A percentile compares a stretch with the other conserved stretches of the same genome.
These are phyloP conservation scores for Parachlorella kessleri DNA, from an alignment of 139 green algal genomes.

Conservation along the genomic window DNA sequence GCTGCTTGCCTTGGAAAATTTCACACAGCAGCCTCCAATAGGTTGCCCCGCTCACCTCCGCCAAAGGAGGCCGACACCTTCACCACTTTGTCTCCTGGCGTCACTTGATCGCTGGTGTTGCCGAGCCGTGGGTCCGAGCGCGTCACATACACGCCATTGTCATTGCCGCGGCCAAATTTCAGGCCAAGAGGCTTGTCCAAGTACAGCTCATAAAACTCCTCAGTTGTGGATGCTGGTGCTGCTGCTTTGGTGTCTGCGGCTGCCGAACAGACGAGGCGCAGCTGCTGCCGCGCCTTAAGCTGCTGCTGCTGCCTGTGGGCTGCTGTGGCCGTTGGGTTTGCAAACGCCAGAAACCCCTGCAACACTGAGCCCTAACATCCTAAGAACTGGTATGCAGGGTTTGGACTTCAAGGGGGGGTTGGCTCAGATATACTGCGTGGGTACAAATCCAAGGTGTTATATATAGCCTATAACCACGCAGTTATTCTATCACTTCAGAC, in stretches of 20 bases:
- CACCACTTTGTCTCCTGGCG: conserved; percentile 93
- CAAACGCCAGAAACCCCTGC: not conserved
- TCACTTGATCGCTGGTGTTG: conserved; percentile 7
- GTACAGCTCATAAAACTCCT: conserved; percentile 55
- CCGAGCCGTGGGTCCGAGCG: conserved; percentile 15
- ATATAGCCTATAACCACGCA: too few relatives aligned
- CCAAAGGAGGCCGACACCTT: conserved; percentile 93
- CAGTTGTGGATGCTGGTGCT: not conserved
- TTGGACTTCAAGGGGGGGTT: too few relatives aligned
- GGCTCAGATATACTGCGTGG: too few relatives aligned
- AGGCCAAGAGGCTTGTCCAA: conserved; percentile 93
- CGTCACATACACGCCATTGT: conserved; percentile 89
- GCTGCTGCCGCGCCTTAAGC: too few relatives aligned
- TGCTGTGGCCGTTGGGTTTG: not conserved
- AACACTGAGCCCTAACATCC: not conserved
- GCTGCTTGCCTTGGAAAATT: too few relatives aligned
- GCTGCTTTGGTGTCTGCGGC: not conserved
- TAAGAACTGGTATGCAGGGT: too few relatives aligned
- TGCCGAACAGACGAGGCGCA: not conserved
- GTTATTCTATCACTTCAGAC: not conserved
- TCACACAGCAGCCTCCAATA: too few relatives aligned
- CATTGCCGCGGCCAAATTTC: conserved; percentile 87
- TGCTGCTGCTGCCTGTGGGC: too few relatives aligned
- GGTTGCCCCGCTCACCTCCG: conserved; percentile 4
- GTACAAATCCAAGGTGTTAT: too few relatives aligned